Conservation (phyloP, 768 basidiomycete species). For the Russula griseocarnosa region DNA sequence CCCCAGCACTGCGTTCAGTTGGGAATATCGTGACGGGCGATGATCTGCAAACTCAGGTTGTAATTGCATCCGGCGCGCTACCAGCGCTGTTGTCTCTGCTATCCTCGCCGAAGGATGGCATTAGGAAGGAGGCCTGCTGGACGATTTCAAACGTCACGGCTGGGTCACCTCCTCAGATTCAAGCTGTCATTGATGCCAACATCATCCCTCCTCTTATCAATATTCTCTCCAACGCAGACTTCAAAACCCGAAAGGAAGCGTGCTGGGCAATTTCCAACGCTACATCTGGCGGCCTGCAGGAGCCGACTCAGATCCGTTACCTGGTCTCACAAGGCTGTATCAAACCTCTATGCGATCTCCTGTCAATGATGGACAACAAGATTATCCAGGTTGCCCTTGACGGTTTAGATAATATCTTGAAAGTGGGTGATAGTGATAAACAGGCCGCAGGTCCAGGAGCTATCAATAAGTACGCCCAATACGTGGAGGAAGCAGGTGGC, state of each 20-base stretch:
- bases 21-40: constrained; percentile 99
- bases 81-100: constrained; percentile 90
- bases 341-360: constrained; percentile 94
- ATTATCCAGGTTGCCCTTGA: constrained; percentile 98
- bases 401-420: constrained; percentile 96
- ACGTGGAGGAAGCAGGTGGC: constrained; percentile 95
- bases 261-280: constrained; percentile 99
- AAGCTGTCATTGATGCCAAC: constrained; percentile 95
- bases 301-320: constrained; percentile 96
- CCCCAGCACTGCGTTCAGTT: constrained; percentile 95
- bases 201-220: constrained; percentile 98
- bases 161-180: constrained; percentile 94
- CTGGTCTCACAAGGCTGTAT: constrained; percentile 97
- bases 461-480: constrained; percentile 89
- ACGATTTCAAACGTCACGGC: constrained; percentile 99
- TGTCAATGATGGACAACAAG: constrained; percentile 99
- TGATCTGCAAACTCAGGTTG: constrained; percentile 98
- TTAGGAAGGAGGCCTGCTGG: constrained; percentile 99
- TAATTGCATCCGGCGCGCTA: constrained; percentile 96
- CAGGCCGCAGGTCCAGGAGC: constrained; percentile 74
- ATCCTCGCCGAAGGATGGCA: constrained; percentile 96
- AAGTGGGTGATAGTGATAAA: constrained; percentile 96
- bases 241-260: constrained; percentile 99
- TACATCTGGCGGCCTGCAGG: constrained; percentile 94
- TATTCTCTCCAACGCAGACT: constrained; percentile 95